phyloP scores from a whole-genome alignment of 768 basidiomycete genomes.

The Termitomyces sp. region DNA sequence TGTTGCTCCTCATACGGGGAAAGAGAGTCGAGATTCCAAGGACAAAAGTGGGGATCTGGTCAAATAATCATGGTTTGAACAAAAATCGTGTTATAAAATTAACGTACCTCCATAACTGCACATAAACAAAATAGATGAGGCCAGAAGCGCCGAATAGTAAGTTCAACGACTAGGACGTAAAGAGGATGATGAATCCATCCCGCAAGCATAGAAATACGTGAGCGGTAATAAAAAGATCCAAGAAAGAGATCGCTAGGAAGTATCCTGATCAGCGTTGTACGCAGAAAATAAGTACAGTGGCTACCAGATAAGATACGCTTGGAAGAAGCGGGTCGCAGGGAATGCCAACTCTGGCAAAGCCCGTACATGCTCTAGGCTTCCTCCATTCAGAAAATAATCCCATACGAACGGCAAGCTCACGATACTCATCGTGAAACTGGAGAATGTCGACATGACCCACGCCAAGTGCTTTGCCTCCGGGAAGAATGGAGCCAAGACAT shows the following conservation, averaged over 20 bases:
- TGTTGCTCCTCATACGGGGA: constrained; percentile 40
- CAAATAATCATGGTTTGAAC: constrained; percentile 21
- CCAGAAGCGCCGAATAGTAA: constrained; percentile 10
- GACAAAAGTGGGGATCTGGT: constrained; percentile 47
- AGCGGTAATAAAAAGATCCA: constrained; percentile 40
- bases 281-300: neutral
- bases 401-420: constrained; percentile 4
- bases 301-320: constrained; percentile 4
- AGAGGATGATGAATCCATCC: constrained; percentile 11
- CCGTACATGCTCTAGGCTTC: constrained; percentile 2
- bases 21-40: constrained; percentile 40
- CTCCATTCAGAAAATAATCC: neutral
- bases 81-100: neutral
- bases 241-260: constrained; percentile 35
- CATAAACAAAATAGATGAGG: constrained; percentile 38
- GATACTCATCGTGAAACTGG: neutral
- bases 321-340: constrained; percentile 3
- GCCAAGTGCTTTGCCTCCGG: neutral
- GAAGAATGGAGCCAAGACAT: neutral
- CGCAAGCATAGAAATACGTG: constrained; percentile 19
- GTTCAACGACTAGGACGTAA: constrained; percentile 17
- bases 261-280: neutral
- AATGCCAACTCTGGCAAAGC: neutral
- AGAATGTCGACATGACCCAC: constrained; percentile 18
- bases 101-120: constrained; percentile 41